Evolutionary conservation across 306 rosid genomes (phyloP), one percentile per base, ranked within the genome.

Genomic region (Vigna reflexopilosa): DNA sequence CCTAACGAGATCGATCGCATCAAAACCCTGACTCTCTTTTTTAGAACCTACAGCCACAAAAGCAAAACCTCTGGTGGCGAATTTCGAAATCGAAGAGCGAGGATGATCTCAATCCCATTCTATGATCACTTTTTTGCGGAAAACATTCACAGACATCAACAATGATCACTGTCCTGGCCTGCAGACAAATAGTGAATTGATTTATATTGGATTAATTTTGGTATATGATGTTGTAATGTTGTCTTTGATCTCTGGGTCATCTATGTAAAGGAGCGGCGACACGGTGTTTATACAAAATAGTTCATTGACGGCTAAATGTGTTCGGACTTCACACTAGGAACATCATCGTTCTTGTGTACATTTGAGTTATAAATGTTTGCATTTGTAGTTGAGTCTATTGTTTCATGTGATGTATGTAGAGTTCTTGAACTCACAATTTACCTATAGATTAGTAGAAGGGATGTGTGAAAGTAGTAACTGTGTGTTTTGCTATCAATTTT

Each of bases 181-280:
- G 72, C 77, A 85, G 67, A 52, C 4, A 14, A 83, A 79, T 47
- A 85, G 86, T 9, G 8, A 30, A 50, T 91, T 85, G 94, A 93
- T 90, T 64, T 95, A 93, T 54, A 17, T 86, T 5, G 99, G 99
- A 9, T 80, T 95, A 40, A 85, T 93, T 3, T 0, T 88, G 56
- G 93, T 95, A 1, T 88, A 97, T 54, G 81, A 70, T 2, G 89
- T 93, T n/a, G 96, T 93, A 0, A 91, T 93, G 99, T 64, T 89
- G 51, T 95, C 98, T 0, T 42, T 95, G 86, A 91, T 93, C 77
- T 90, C 59, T 93, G 99, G 99, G 97, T 95, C 15, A 83, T 95
- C 77, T 95, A 91, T 58, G 95, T 93, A 6, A 77, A 98, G 72
- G 98, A 95, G 86, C 85, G 97, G 63, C 86, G 94, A 24, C 99